These are phyloP conservation scores for Penicillium cataractarum DNA, from an alignment of 495 filamentous ascomycete genomes.

Conservation along the genomic window DNA sequence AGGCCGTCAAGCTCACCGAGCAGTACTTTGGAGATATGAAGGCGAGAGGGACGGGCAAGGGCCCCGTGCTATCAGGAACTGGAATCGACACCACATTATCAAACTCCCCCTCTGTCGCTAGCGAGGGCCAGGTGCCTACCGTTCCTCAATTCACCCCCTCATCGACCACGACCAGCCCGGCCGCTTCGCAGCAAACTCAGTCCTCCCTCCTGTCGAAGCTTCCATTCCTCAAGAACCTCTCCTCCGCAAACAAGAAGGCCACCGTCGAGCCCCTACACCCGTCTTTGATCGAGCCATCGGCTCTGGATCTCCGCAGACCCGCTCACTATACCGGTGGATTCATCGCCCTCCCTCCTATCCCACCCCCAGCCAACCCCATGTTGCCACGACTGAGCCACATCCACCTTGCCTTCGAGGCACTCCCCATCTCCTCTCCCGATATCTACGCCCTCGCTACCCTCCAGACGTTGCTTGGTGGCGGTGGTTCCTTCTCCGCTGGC, in stretches of 20 bases:
- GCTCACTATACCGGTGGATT: slow-evolving; percentile 95
- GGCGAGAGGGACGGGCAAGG: slow-evolving; percentile 39
- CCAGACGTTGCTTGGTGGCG: slow-evolving; percentile 93
- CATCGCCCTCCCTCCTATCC: slow-evolving; percentile 78
- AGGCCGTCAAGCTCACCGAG: slow-evolving; percentile 79
- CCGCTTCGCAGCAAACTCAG: slow-evolving; percentile 46
- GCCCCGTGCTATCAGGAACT: slow-evolving; percentile 58
- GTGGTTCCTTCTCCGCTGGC: slow-evolving; percentile 96
- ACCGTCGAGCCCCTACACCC: slow-evolving; percentile 54
- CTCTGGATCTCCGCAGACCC: slow-evolving; percentile 61
- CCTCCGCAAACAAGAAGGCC: slow-evolving; percentile 65
- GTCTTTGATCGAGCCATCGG: slow-evolving; percentile 46
- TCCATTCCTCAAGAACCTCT: slow-evolving; percentile 91
- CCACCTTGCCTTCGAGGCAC: slow-evolving; percentile 93
- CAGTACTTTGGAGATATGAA: slow-evolving; percentile 92
- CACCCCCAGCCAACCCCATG: slow-evolving; percentile 73
- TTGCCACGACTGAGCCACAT: slow-evolving; percentile 86
- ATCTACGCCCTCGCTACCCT: slow-evolving; percentile 97
- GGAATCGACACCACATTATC: slow-evolving; percentile 60
- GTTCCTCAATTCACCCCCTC: slow-evolving; percentile 47
- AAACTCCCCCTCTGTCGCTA: slow-evolving; percentile 47
- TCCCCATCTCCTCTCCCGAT: slow-evolving; percentile 85
- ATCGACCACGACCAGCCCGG: slow-evolving; percentile 41
- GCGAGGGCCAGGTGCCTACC: slow-evolving; percentile 43
- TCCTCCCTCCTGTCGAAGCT: slow-evolving; percentile 75